Evolutionary conservation across 2,329 filamentous ascomycete species (phyloP), one percentile per base, ranked within the genome.

Genomic region (Colletotrichum brevisporum): DNA sequence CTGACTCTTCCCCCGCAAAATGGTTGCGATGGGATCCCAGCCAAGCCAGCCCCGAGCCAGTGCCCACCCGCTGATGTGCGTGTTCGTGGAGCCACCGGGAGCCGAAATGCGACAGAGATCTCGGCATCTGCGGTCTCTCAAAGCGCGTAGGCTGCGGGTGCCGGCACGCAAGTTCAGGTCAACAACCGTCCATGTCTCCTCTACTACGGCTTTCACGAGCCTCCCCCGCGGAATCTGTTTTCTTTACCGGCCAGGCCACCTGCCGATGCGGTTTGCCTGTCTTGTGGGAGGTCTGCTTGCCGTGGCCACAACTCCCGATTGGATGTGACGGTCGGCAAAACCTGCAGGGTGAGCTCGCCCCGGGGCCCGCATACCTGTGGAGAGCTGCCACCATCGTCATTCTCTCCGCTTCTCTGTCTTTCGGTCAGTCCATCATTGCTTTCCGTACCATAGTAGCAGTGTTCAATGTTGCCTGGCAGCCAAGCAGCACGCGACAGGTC

Each of bases 1-100:
- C 59, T 66, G 62, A 69, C 67, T 66, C 62, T 66, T 69, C 62
- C 67, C 62, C 67, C 67, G 62, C 67, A 69, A 69, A 69, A 60
- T 60, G 50, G 55, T 60, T 26, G 51, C 43, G 55, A 69, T 69
- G 67, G 55, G 62, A 69, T 61, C 67, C 67, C 31, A 56, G 67
- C 62, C 67, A 66, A 67, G 55, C 50, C 55, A 51, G 51, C 48
- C 55, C 45, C 59, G 67, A 66, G 59, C 62, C 56, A 59, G 67
- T 69, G 67, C 36, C 67, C 67, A 67, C 67, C 50, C 45, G 50
- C 62, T 56, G 62, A 60, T 69, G 45, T 67, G 55, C 62, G 67
- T 67, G 62, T 53, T 69, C 62, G 45, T 69, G 55, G 67, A 69
- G 62, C 62, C 67, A 66, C 63, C 15, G n/a, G 31, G 27, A 54